Conservation (phyloP, 805 yeast genomes). For the Starmera caribaea region DNA sequence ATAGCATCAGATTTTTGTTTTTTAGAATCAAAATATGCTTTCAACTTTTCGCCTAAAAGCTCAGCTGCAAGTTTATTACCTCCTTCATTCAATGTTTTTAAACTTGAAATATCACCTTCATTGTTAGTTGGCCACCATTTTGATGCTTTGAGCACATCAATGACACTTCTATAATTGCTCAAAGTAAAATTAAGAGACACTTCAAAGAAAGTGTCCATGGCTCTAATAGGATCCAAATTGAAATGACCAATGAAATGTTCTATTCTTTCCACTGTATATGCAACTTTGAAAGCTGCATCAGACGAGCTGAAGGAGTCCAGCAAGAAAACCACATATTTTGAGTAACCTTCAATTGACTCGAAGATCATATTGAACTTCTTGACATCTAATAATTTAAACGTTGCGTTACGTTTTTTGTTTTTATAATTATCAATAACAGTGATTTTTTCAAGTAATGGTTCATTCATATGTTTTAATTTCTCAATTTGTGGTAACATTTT, state of each 20-base stretch:
- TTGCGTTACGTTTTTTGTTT: background rate
- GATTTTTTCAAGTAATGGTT: conserved; percentile 30
- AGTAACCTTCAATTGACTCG: conserved; percentile 73
- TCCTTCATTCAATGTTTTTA: conserved; percentile 31
- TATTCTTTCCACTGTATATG: conserved; percentile 36
- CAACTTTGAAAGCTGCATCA: conserved; percentile 31
- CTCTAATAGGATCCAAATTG: conserved; percentile 62
- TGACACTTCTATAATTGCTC: conserved; percentile 33
- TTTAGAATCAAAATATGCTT: conserved; percentile 17
- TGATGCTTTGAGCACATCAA: conserved; percentile 41
- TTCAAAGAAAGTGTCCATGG: conserved; percentile 53
- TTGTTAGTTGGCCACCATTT: conserved; percentile 55
- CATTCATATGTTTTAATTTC: conserved; percentile 7
- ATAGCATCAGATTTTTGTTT: conserved; percentile 32
- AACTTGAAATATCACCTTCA: conserved; percentile 22
- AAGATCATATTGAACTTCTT: conserved; percentile 56
- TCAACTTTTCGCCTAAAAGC: conserved; percentile 38
- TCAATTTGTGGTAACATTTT: conserved; percentile 14
- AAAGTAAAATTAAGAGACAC: conserved; percentile 37
- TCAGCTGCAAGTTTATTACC: conserved; percentile 50
- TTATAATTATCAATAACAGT: conserved; percentile 4
- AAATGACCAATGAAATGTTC: conserved; percentile 64
- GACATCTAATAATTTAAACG: conserved; percentile 17
- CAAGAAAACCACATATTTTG: conserved; percentile 48
- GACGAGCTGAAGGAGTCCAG: conserved; percentile 30